Base-by-base conservation (phyloP, 371 early-diverging fungal species). In the Apophysomyces ossiformis region DNA sequence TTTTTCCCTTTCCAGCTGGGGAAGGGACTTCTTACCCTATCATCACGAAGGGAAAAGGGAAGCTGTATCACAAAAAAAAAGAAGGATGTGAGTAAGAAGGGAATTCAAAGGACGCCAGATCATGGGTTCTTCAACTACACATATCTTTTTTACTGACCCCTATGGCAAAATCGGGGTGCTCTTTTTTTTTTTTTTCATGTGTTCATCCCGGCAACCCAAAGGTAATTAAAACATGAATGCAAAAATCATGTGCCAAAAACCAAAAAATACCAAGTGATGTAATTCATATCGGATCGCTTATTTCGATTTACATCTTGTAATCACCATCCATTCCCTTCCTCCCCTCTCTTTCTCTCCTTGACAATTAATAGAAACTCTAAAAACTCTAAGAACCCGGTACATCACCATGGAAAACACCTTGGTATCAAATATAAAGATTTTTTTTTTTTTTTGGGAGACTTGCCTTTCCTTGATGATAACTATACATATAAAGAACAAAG, bases 251-350 rank as follows among this genome's bases (percentile, higher is more conserved):
- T 21, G 54, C 32, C 4, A 32, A 5, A 16, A 7, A 5, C 32
- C 32, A 26, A 26, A 26, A 26, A 26, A 26, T 2, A 26, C 32
- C 32, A 50, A 7, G 21, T 50, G 11, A 50, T 50, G 21, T 50
- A 50, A 50, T 50, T 26, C n/a, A 26, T 18, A 43, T 21, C 54
- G 21, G 54, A 50, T 50, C 54, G 54, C 54, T 50, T 26, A 26
- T 26, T 26, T 26, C 32, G 32, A 2, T 26, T 26, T 26, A 26
- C 32, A 26, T 26, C 32, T 26, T 26, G 2, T 26, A 2, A 26
- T 26, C 26, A 18, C 21, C 11, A 18, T 50, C 16, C 8, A 21
- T 5, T 26, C 4, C 18, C 54, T 50, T 50, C 21, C 16, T 26
- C 16, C 50, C 46, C 46, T 45, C 13, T 45, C 13, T 45, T 45